Percentiles rank a stretch among this genome's conserved stretches.
Conservation (phyloP, 768 basidiomycete genomes). For the Boletales sp. region DNA sequence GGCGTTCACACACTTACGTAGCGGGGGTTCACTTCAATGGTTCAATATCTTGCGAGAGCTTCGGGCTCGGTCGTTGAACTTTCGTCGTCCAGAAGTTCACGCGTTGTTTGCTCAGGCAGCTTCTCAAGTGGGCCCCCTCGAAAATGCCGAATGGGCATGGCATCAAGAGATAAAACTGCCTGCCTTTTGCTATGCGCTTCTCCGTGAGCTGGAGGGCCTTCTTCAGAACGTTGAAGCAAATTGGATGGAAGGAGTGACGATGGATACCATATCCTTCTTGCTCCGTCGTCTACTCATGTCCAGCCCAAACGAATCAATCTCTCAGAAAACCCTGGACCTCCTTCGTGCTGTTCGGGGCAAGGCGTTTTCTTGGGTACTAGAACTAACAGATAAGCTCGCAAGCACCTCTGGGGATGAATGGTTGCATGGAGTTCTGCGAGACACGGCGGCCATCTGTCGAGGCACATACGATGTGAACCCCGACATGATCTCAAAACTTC, state of each 20-base stretch:
- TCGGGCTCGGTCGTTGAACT: constrained; percentile 35
- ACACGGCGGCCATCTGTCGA: constrained; percentile 39
- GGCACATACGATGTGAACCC: constrained; percentile 27
- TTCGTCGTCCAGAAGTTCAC: constrained; percentile 39
- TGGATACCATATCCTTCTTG: constrained; percentile 34
- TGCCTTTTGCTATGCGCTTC: constrained; percentile 35
- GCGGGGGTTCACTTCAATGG: constrained; percentile 46
- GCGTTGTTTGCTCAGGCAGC: constrained; percentile 42
- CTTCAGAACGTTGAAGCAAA: constrained; percentile 35
- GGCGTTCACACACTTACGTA: constrained; percentile 43
- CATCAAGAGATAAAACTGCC: constrained; percentile 36
- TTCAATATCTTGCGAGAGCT: constrained; percentile 47
- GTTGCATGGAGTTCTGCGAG: constrained; percentile 26
- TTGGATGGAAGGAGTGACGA: constrained; percentile 36
- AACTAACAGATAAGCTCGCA: constrained; percentile 27
- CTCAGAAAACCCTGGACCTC: constrained; percentile 18
- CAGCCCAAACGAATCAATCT: constrained; percentile 5
- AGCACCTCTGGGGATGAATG: constrained; percentile 8
- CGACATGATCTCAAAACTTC: constrained; percentile 1
- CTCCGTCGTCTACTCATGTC: constrained; percentile 36
- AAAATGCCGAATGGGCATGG: constrained; percentile 28
- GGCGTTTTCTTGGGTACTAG: constrained; percentile 34
- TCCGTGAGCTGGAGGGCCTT: constrained; percentile 35
- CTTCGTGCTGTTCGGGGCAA: constrained; percentile 31
- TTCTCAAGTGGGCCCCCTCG: constrained; percentile 39